Percentiles rank a stretch among this genome's conserved stretches.
These are phyloP conservation scores for Serendipita sp. DNA, from an alignment of 768 basidiomycete genomes.

Conservation along the genomic window DNA sequence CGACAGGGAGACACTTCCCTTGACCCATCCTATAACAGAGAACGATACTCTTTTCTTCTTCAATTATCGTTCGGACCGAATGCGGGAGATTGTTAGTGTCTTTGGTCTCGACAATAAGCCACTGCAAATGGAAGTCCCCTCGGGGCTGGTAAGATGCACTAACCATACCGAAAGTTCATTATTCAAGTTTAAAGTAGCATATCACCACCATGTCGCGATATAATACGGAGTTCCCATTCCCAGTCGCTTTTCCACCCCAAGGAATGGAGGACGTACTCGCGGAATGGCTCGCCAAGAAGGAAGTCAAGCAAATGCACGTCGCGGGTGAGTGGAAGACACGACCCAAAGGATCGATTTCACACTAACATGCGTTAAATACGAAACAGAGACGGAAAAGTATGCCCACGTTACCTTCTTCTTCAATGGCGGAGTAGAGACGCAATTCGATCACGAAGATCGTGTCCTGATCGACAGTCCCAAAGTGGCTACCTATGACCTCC, in stretches of 20 bases:
- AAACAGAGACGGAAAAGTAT: conserved; percentile 85
- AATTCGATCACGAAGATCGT: conserved; percentile 68
- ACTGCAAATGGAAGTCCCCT: conserved; percentile 65
- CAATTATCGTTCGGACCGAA: conserved; percentile 94
- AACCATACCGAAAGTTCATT: background rate
- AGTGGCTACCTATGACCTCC: conserved; percentile 85
- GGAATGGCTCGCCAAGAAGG: conserved; percentile 72
- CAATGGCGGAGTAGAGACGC: conserved; percentile 91
- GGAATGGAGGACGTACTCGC: conserved; percentile 88
- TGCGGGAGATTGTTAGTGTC: conserved; percentile 77
- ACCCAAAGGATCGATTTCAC: background rate
- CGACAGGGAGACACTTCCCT: background rate
- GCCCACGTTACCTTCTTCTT: conserved; percentile 98
- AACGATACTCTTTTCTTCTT: conserved; percentile 86
- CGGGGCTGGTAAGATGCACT: conserved; percentile 44
- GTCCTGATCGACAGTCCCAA: conserved; percentile 84
- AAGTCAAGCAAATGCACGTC: conserved; percentile 72
- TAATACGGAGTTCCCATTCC: conserved; percentile 80
- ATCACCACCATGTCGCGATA: conserved; percentile 92
- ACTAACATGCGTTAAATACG: background rate
- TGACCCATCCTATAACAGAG: conserved; percentile 26
- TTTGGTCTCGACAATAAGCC: conserved; percentile 73
- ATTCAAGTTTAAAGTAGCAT: conserved; percentile 26
- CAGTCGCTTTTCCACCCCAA: conserved; percentile 85
- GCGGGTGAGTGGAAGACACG: conserved; percentile 35